Evolutionary conservation across 2,329 filamentous ascomycete genomes (phyloP), one percentile per base, ranked within the genome.

Genomic region (Zymoseptoria ardabiliae): DNA sequence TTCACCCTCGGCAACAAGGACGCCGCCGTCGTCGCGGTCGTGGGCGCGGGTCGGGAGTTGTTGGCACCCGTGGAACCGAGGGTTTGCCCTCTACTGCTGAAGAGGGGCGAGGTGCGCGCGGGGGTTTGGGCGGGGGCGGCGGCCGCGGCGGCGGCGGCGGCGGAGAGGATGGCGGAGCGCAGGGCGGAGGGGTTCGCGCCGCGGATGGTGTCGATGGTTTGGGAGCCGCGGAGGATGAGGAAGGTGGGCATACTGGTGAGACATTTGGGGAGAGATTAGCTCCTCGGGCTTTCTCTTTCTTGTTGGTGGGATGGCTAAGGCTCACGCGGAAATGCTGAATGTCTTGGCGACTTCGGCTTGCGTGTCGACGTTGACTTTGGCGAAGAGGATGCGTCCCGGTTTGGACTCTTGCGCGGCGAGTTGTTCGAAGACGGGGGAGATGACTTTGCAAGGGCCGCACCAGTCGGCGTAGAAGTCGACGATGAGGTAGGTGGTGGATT

Each of bases 381-480:
- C 74, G 67, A 84, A 83, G 25, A 76, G 75, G 21, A 83, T 71
- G 48, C 73, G 74, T 17, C 75, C 75, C 0, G 76, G 73, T 59
- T 78, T 76, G 22, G 73, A 66, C 67, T 83, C 79, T 52, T 77
- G 75, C 56, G 78, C 75, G 60, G 80, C 81, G 57, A 83, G 75
- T 64, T 78, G 72, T 57, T 78, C 77, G 68, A 82, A 78, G 62
- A 79, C 72, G 28, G 81, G 81, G 2, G 77, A 76, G 57, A 84
- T 81, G 35, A 77, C 74, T 67, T 81, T 81, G 75, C 81, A 84
- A 25, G 81, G 81, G 1, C 81, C 81, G 69, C 81, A 83, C 81
- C 82, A 84, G 63, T 70, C 68, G 28, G 70, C 70, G 60, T 71
- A 71, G 69, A 72, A 72, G 61, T 72, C 70, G 57, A 72, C 68